Evolutionary conservation across 257 asterid genomes (phyloP), one percentile per base, ranked within the genome.

Genomic region (Rauvolfia tetraphylla): DNA sequence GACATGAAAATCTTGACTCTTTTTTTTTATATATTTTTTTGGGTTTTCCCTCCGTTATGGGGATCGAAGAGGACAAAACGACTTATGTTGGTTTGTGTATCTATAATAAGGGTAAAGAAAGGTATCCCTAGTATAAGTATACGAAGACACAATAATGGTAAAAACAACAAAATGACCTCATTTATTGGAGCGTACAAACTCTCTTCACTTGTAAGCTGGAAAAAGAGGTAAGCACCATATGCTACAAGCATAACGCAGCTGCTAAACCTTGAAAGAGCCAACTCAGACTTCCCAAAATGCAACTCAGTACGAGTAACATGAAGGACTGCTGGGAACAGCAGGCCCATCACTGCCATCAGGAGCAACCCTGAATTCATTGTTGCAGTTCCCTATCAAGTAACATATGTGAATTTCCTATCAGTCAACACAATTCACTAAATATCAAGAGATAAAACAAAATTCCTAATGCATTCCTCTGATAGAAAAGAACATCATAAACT

Each of bases 161-260:
- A 58, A 79, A 18, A n/a, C 76, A 73, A 80, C 68, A 48, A 25
- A 63, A 77, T 42, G 70, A 90, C 97, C 93, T 90, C 93, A 74
- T 72, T 77, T 78, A 92, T 71, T 22, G 89, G 86, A 79, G 83
- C 49, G 81, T 90, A 90, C 20, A 85, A 83, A 78, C 79, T 86
- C 36, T 80, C 88, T 78, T 89, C 89, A 79, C 79, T 82, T 31
- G 87, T 92, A 54, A 92, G 87, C 84, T 92, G 96, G 87, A 86
- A 92, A 84, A 86, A 89, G 63, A 92, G 83, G 78, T 90, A 87
- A 23, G 92, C 87, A 27, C 78, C 89, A 71, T 92, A 92, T 17
- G 97, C 97, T 29, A 90, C 85, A 33, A 92, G 96, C 97, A 92
- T 92, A 75, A 92, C 80, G 68, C 95, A 89, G 78, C 97, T 92